These are phyloP conservation scores for Aspergillus fischeri DNA, from an alignment of 2,329 filamentous ascomycete genomes.

Conservation along the genomic window DNA sequence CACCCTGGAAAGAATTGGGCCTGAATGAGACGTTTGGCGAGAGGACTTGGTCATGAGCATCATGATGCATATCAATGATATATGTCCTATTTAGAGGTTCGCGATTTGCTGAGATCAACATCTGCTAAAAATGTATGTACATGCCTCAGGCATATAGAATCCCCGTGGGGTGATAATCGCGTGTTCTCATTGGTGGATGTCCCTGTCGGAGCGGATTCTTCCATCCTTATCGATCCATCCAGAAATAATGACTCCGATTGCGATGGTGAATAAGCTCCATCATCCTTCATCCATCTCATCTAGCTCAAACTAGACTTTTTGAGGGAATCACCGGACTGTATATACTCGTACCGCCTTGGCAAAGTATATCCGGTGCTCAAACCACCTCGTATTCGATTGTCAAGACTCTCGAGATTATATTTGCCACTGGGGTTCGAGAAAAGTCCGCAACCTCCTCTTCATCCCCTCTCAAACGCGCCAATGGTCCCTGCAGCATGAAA, in stretches of 20 bases:
- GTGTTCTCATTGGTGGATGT: constrained; percentile 1
- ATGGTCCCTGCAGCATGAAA: constrained; percentile 3
- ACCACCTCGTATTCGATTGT: neutral
- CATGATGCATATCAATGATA: neutral
- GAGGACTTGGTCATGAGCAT: constrained; percentile 7
- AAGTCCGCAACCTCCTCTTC: neutral
- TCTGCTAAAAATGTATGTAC: neutral
- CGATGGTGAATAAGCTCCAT: neutral
- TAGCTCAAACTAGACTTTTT: neutral
- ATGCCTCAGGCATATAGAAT: neutral
- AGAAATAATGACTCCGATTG: neutral
- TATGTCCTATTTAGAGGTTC: neutral
- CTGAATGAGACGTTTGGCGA: constrained; percentile 13
- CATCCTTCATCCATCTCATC: neutral
- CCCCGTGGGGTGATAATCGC: neutral
- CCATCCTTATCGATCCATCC: constrained; percentile 2
- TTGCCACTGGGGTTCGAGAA: neutral
- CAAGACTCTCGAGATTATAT: neutral
- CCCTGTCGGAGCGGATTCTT: neutral
- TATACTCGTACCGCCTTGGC: neutral
- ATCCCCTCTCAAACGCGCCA: neutral
- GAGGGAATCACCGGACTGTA: neutral
- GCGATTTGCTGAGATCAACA: neutral
- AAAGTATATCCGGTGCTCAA: neutral
- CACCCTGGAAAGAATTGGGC: constrained; percentile 15